phyloP scores from a whole-genome alignment of 352 stramenopile species.

The Globisporangium iwayamae region DNA sequence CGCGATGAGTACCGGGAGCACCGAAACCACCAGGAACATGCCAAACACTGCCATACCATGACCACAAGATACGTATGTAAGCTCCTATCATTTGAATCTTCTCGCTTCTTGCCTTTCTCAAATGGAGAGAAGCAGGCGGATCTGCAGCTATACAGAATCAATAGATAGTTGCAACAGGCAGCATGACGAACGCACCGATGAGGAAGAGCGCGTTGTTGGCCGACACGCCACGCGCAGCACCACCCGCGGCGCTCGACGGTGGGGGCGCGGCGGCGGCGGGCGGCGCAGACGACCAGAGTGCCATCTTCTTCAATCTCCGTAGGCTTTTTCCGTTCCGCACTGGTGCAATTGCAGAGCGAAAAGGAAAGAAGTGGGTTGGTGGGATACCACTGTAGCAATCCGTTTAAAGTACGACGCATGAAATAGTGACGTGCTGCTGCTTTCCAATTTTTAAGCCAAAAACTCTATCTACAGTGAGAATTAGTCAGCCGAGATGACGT shows the following conservation, averaged over 20 bases:
- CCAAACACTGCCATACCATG: conserved; percentile 38
- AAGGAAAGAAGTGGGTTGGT: not conserved
- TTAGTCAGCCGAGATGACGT: not conserved
- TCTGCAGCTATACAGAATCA: not conserved
- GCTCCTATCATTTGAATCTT: not conserved
- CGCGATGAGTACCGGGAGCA: conserved; percentile 53
- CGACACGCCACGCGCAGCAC: conserved; percentile 23
- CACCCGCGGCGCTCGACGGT: conserved; percentile 8
- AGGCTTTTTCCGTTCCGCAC: not conserved
- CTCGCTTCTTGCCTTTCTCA: not conserved
- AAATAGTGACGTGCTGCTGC: not conserved
- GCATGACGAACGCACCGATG: conserved; percentile 49
- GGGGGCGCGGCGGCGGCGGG: conserved; percentile 12
- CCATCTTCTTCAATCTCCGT: not conserved
- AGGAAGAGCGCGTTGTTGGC: conserved; percentile 69
- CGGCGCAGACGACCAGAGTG: conserved; percentile 11
- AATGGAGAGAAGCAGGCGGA: not conserved
- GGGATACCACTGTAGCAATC: not conserved
- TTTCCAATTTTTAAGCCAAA: too few species aligned
- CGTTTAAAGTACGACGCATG: not conserved
- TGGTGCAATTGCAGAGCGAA: not conserved
- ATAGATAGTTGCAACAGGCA: not conserved
- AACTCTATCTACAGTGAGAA: too few species aligned
- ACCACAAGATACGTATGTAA: not conserved
- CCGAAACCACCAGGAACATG: conserved; percentile 65